A percentile compares a stretch with the other conserved stretches of the same genome.
Conservation (phyloP, 2,329 filamentous ascomycete species). For the Alternaria hordeiaustralica region DNA sequence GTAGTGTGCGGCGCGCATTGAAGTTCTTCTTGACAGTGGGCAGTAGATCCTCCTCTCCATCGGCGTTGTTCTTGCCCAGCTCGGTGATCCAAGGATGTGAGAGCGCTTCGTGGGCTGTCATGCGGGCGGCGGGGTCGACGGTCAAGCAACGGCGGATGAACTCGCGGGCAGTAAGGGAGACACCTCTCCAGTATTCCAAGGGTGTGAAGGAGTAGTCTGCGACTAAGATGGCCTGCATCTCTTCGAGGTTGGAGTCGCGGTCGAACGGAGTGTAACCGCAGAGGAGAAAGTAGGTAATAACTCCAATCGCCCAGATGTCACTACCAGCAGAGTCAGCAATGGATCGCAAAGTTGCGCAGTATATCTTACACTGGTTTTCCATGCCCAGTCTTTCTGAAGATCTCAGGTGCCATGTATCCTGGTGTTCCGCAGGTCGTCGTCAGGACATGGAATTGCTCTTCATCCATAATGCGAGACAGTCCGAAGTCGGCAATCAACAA, state of each 20-base stretch:
- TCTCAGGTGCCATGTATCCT: conserved; percentile 98
- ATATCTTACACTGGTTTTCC: conserved; percentile 82
- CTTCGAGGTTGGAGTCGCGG: conserved; percentile 94
- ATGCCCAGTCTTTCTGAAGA: conserved; percentile 98
- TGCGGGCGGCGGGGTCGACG: conserved; percentile 82
- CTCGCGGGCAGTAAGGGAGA: conserved; percentile 81
- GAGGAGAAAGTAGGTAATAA: conserved; percentile 97
- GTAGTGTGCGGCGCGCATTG: conserved; percentile 68
- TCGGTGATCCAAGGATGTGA: conserved; percentile 70
- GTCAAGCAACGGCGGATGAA: conserved; percentile 94
- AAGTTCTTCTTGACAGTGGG: conserved; percentile 75
- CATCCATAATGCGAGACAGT: conserved; percentile 95
- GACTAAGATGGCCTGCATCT: conserved; percentile 98
- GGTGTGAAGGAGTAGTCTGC: conserved; percentile 97
- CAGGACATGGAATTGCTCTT: conserved; percentile 96
- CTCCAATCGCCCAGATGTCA: conserved; percentile 96
- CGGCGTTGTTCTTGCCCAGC: conserved; percentile 54
- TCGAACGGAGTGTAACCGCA: conserved; percentile 99
- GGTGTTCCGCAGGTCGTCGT: conserved; percentile 98
- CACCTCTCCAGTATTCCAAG: conserved; percentile 93
- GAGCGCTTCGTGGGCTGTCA: conserved; percentile 84
- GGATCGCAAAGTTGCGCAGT: background rate
- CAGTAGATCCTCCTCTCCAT: conserved; percentile 60
- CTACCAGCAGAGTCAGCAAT: conserved; percentile 47
- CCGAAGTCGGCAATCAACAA: conserved; percentile 97